Base-by-base conservation (phyloP, 2,329 filamentous ascomycete species). In the Colletotrichum musicola region DNA sequence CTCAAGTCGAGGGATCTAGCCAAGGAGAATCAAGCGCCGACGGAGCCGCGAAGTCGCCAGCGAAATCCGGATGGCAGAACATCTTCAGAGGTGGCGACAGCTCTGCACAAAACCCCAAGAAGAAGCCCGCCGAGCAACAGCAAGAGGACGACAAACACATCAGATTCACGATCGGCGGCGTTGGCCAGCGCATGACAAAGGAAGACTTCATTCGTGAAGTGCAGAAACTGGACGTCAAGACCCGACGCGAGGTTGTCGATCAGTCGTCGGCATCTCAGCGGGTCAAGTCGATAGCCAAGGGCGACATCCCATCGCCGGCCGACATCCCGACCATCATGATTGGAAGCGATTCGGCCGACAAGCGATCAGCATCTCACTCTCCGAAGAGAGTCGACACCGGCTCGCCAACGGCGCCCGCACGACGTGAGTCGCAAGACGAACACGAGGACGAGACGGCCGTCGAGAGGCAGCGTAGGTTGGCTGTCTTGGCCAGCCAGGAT, bases 201-300 rank as follows among this genome's bases (percentile, higher is more conserved):
- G 89, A 91, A 4, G 92, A 94, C 75, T 95, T 96, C 76, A 89
- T 96, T 69, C 83, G 86, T 54, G 89, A 93, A 75, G 90, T 96
- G 75, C 88, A 90, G 71, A 88, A 89, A 71, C 84, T 95, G 68
- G 92, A 95, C 76, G 87, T 88, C 25, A 88, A 88, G 74, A 88
- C 90, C 14, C 85, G 86, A 6, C 82, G 81, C 42, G 84, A 88
- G 68, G 83, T 88, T 2, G 80, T 89, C 4, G 84, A 87, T 44
- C 81, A 83, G 63, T 88, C 86, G 0, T 79, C 75, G 5, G 86
- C 85, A 1, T 81, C 85, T 0, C 78, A 80, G 4, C 80, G 79
- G 1, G 75, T 88, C 72, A 88, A 88, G 77, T 80, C 78, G 5
- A 75, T 85, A 18, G 88, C 85, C 1, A 85, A 82, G 46, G 79